Base-by-base conservation (phyloP, 2,329 filamentous ascomycete genomes). In the Elsinoe arachidis region DNA sequence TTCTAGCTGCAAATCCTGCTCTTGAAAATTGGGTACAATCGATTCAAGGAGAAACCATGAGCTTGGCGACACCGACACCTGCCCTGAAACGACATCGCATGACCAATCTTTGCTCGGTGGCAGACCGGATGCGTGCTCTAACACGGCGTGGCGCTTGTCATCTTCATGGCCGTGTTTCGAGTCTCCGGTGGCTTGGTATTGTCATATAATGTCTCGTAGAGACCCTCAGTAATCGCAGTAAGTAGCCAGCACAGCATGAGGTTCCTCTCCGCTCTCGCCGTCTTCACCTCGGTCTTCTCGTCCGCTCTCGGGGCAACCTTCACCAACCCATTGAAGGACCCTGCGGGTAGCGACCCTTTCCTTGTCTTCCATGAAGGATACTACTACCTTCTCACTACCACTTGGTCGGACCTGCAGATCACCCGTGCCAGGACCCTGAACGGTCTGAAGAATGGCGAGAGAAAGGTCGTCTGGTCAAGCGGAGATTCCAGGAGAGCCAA, bases 351-450 rank as follows among this genome's bases (percentile, higher is more conserved):
- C 17, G 79, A 82, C 61, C 78, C 80, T 0, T 77, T 77, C 59
- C 74, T 82, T 5, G 74, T 76, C 1, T 81, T 75, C 56, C 72
- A 72, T 0, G 76, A 73, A 10, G 79, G 78, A 0, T 81, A 78
- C 61, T 83, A 82, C 67, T 82, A 82, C 60, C 69, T 83, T 26
- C 74, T 80, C 61, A 78, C 78, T 0, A 82, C 79, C 0, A 78
- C 78, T 23, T 83, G 78, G 78, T 76, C 70, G 1, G 71, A 83
- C 60, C 69, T 84, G 11, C 71, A 79, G 60, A 74, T 84, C n/a
- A 75, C 78, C 0, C 72, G 78, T 0, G 74, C 81, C 0, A 78
- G 69, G 9, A 83, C 79, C 0, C 67, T 84, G 4, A 74, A 76
- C 33, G 80, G 79, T 0, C 67, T 84, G n/a, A 80, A 81, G 69